Base-by-base conservation (phyloP, 1,284 basidiomycete genomes). In the Leccinum fallax region DNA sequence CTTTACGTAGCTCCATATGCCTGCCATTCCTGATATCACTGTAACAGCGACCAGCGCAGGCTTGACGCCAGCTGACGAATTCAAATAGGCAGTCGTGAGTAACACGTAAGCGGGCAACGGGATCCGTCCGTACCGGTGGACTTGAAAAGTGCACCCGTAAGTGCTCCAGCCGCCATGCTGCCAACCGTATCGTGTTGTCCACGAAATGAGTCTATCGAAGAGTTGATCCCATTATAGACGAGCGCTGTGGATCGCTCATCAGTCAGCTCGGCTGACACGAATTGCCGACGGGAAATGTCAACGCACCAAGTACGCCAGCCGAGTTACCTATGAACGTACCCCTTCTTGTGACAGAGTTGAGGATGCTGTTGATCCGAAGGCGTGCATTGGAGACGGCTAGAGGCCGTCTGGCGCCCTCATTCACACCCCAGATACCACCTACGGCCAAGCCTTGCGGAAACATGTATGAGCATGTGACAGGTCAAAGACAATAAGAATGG, bases 241-340 rank as follows among this genome's bases (percentile, higher is more conserved):
- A 99, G 87, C 61, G 97, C 96, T 94, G 70, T 67, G 76, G 61
- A 66, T 65, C 52, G 60, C 34, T 54, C 38, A 65, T 76, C 54
- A 63, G 58, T 71, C 68, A 72, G 53, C 76, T 59, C 55, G 63
- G 61, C 58, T 65, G 58, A 24, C 61, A 62, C 46, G 55, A 43
- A 54, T 61, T 67, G 67, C 72, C 72, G 68, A 68, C 71, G 69
- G 76, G 78, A 77, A 78, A 75, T 71, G 73, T 74, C 70, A 70
- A 82, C 84, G 72, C 71, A 97, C 96, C 97, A 67, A 99, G 82
- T 65, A 98, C 93, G 77, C 97, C 97, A 74, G 96, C 94, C 74
- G 94, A 98, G 83, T 99, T 99, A 72, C 96, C 97, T 78, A 98
- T 90, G 80, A 98, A 98, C 58, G 93, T 96, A 52, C 97, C 97